Percentiles rank a stretch among this genome's conserved stretches.
These are phyloP conservation scores for Aspergillus brunneoviolaceus DNA, from an alignment of 2,329 filamentous ascomycete genomes.

Conservation along the genomic window DNA sequence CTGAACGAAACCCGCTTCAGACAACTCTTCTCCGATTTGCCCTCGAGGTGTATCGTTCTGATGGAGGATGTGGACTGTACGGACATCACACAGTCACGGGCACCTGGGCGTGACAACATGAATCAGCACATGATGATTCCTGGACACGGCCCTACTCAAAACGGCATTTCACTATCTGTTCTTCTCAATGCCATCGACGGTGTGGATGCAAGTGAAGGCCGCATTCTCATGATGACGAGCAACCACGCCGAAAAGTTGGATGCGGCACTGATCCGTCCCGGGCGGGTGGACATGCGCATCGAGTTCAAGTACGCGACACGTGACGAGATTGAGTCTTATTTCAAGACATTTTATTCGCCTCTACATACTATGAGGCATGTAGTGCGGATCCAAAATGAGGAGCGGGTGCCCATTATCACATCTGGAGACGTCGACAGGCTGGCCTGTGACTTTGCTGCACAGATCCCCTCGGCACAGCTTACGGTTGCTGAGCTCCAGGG, in stretches of 20 bases:
- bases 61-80: slow-evolving; percentile 64
- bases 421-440: not conserved
- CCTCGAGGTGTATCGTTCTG: slow-evolving; percentile 63
- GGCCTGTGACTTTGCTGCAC: not conserved
- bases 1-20: slow-evolving; percentile 63
- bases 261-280: not conserved
- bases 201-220: not conserved
- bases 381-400: not conserved
- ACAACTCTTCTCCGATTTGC: slow-evolving; percentile 60
- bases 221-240: slow-evolving; percentile 2
- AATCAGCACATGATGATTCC: too few species aligned
- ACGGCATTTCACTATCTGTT: not conserved
- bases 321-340: not conserved
- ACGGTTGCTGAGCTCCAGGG: not conserved
- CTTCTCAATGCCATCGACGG: not conserved
- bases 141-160: too few species aligned
- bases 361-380: not conserved
- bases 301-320: slow-evolving; percentile 1
- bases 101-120: not conserved
- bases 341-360: not conserved
- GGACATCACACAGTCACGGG: not conserved
- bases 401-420: not conserved
- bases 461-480: not conserved
- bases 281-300: not conserved
- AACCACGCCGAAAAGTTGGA: not conserved